Evolutionary conservation across 2,329 filamentous ascomycete species (phyloP), one percentile per base, ranked within the genome.

Genomic region (Chaetomiaceae sp.): DNA sequence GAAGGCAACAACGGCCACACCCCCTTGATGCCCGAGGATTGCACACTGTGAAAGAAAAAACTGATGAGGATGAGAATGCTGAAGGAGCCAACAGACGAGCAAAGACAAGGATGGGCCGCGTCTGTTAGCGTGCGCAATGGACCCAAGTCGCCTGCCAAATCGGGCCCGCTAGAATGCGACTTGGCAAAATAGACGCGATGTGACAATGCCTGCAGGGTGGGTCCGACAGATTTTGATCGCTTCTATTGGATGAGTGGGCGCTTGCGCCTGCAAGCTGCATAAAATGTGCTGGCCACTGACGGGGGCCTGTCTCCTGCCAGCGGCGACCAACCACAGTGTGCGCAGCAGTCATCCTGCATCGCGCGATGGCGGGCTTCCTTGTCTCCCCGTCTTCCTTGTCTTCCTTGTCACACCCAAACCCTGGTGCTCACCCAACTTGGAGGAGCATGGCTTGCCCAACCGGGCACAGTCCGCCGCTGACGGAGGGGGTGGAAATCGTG

Each of bases 181-280:
- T 51, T 48, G 46, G 48, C 41, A 44, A 27, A 54, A 42, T 61
- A 61, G 60, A 56, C 60, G 60, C 60, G 60, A 57, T 60, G 60
- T 62, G 60, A 62, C 56, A 53, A 42, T 45, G 49, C 25, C 43
- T 53, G 55, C 57, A 59, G 53, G 49, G 35, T 50, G 55, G 30
- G 41, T 45, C 27, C 20, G 44, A 8, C 16, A 42, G 47, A 31
- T 31, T 46, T 37, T 31, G 46, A 8, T 20, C 12, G 37, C 38
- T 20, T 4, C 31, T 3, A 65, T 65, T 65, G 61, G 64, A 21
- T 51, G 48, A 48, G 50, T 60, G 55, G 65, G 68, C 68, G 68
- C 69, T 69, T 70, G 68, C 65, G 67, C 66, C 65, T 58, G 56
- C 57, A 53, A 31, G 47, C 41, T 59, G 57, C 59, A 60, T 39